These are phyloP conservation scores for Coemansia javaensis DNA, from an alignment of 192 early-diverging fungal genomes.

Conservation along the genomic window DNA sequence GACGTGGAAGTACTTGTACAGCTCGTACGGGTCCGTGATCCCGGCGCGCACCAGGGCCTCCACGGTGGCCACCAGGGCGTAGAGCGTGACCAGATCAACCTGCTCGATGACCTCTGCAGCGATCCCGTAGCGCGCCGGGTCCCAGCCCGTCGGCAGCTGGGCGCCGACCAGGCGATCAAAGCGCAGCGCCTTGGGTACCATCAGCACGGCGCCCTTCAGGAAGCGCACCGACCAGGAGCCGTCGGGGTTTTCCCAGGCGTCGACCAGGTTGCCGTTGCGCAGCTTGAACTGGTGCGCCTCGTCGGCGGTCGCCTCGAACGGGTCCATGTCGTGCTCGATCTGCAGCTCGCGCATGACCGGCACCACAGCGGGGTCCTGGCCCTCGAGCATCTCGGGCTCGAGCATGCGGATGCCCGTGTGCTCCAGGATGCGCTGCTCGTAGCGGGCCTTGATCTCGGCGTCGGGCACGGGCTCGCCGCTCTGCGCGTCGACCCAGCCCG, in stretches of 20 bases:
- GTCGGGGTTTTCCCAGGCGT: slow-evolving; percentile 36
- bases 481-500: slow-evolving; percentile 84
- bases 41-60: slow-evolving; percentile 88
- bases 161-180: slow-evolving; percentile 90
- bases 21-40: slow-evolving; percentile 95
- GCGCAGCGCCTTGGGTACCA: slow-evolving; percentile 89
- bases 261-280: slow-evolving; percentile 73
- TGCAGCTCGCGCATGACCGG: slow-evolving; percentile 84
- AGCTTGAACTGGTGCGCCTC: slow-evolving; percentile 84
- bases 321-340: slow-evolving; percentile 78
- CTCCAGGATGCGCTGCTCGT: slow-evolving; percentile 83
- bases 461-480: slow-evolving; percentile 80
- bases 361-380: slow-evolving; percentile 81
- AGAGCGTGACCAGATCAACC: slow-evolving; percentile 89
- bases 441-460: slow-evolving; percentile 80
- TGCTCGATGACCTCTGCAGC: slow-evolving; percentile 86
- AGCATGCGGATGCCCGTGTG: slow-evolving; percentile 72
- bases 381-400: slow-evolving; percentile 56
- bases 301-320: slow-evolving; percentile 81
- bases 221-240: slow-evolving; percentile 71
- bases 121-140: slow-evolving; percentile 85
- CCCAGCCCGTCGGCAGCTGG: slow-evolving; percentile 94
- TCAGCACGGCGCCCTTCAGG: slow-evolving; percentile 79
- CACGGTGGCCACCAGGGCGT: slow-evolving; percentile 81
- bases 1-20: slow-evolving; percentile 94